These are phyloP conservation scores for Zygosaccharomyces siamensis DNA, from an alignment of 805 yeast genomes.

Conservation along the genomic window DNA sequence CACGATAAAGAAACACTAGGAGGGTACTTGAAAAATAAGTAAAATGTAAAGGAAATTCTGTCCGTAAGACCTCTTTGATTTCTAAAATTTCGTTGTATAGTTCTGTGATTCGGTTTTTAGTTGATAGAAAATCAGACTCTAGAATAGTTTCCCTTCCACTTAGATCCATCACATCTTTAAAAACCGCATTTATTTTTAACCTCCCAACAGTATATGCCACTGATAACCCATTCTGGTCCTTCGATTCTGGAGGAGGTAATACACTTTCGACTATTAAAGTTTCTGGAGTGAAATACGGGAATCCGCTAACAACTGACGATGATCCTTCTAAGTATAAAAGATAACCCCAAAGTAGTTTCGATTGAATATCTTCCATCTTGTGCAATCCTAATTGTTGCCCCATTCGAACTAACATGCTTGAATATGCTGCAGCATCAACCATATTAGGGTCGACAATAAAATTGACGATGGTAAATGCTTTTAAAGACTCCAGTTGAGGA, in stretches of 20 bases:
- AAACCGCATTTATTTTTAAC: constrained; percentile 20
- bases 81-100: constrained; percentile 15
- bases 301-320: constrained; percentile 30
- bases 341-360: constrained; percentile 22
- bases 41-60: constrained; percentile 6
- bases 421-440: constrained; percentile 23
- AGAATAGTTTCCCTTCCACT: constrained; percentile 9
- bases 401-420: constrained; percentile 27
- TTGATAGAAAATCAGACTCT: constrained; percentile 4
- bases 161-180: constrained; percentile 22
- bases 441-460: constrained; percentile 31
- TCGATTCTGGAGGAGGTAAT: constrained; percentile 7
- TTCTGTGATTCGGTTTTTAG: constrained; percentile 5
- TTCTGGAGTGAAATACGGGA: constrained; percentile 21
- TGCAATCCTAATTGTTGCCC: constrained; percentile 28
- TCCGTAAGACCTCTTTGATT: constrained; percentile 11
- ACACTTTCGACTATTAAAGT: constrained; percentile 11
- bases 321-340: constrained; percentile 30
- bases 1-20: constrained; percentile 24
- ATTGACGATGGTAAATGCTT: constrained; percentile 22
- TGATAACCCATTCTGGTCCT: constrained; percentile 6
- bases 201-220: constrained; percentile 26
- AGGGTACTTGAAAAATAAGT: constrained; percentile 25
- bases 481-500: constrained; percentile 24
- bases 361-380: constrained; percentile 6